phyloP scores from a whole-genome alignment of 805 yeast species.

The Saccharomycopsis schoenii region DNA sequence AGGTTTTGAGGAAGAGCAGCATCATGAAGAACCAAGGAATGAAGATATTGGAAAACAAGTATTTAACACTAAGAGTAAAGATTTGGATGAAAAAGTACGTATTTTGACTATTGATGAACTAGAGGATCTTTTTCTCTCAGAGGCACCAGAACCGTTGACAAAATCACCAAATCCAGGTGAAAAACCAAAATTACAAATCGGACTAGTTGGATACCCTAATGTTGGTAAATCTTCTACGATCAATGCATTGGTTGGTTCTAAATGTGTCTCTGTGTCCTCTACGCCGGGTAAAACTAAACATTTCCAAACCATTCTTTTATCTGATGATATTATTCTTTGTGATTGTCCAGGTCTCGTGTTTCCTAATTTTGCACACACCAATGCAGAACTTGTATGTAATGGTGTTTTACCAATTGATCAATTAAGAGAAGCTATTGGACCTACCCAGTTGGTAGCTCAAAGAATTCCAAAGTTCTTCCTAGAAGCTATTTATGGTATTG shows the following conservation, averaged over 20 bases:
- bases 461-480: constrained; percentile 81
- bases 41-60: constrained; percentile 19
- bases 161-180: constrained; percentile 46
- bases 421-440: constrained; percentile 84
- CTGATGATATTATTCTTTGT: constrained; percentile 77
- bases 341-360: constrained; percentile 99
- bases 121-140: constrained; percentile 64
- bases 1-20: constrained; percentile 12
- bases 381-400: constrained; percentile 92
- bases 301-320: constrained; percentile 87
- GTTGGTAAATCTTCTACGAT: constrained; percentile 97
- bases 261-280: constrained; percentile 95
- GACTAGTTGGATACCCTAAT: constrained; percentile 96
- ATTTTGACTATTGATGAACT: constrained; percentile 78
- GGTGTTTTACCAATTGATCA: constrained; percentile 99
- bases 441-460: constrained; percentile 73
- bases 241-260: constrained; percentile 91
- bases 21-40: constrained; percentile 24
- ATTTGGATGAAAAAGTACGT: constrained; percentile 40
- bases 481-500: constrained; percentile 91
- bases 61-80: constrained; percentile 22
- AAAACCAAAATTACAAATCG: constrained; percentile 69
- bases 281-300: constrained; percentile 99
- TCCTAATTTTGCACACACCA: constrained; percentile 94
- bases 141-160: constrained; percentile 62